Percentiles rank a stretch among this genome's conserved stretches.
These are phyloP conservation scores for Paecilomyces sp. DNA, from an alignment of 2,329 filamentous ascomycete genomes.

Conservation along the genomic window DNA sequence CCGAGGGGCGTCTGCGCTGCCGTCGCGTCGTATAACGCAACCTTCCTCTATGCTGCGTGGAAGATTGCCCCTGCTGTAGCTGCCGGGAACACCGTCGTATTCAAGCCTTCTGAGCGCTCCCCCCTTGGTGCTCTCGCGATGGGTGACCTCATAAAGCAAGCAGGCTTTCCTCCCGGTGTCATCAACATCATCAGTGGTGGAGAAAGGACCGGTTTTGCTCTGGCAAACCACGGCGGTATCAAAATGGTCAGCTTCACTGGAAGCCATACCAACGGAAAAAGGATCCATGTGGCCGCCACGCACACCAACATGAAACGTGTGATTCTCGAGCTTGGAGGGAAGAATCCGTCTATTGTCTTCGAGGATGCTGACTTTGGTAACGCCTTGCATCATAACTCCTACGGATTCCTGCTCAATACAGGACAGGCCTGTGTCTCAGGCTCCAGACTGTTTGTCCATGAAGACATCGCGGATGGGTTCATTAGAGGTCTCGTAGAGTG, in stretches of 20 bases:
- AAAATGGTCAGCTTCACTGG: slow-evolving; percentile 38
- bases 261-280: slow-evolving; percentile 28
- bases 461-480: slow-evolving; percentile 13
- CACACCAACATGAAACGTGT: slow-evolving; percentile 37
- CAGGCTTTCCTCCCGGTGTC: slow-evolving; percentile 28
- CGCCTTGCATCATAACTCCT: slow-evolving; percentile 25
- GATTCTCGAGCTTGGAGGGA: slow-evolving; percentile 39
- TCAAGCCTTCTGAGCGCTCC: neutral
- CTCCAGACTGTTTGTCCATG: slow-evolving; percentile 21
- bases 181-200: slow-evolving; percentile 33
- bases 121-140: neutral
- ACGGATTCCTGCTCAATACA: slow-evolving; percentile 29
- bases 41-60: neutral
- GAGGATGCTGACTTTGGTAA: slow-evolving; percentile 39
- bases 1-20: slow-evolving; percentile 13
- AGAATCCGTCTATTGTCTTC: slow-evolving; percentile 38
- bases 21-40: slow-evolving; percentile 7
- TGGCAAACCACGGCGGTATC: slow-evolving; percentile 32
- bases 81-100: neutral
- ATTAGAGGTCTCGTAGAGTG: slow-evolving; percentile 8
- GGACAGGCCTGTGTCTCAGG: slow-evolving; percentile 30
- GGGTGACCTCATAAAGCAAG: slow-evolving; percentile 16
- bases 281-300: slow-evolving; percentile 34
- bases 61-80: slow-evolving; percentile 1
- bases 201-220: slow-evolving; percentile 28